Evolutionary conservation across 2,329 filamentous ascomycete species (phyloP), one percentile per base, ranked within the genome.

Genomic region (Botrytis aclada): DNA sequence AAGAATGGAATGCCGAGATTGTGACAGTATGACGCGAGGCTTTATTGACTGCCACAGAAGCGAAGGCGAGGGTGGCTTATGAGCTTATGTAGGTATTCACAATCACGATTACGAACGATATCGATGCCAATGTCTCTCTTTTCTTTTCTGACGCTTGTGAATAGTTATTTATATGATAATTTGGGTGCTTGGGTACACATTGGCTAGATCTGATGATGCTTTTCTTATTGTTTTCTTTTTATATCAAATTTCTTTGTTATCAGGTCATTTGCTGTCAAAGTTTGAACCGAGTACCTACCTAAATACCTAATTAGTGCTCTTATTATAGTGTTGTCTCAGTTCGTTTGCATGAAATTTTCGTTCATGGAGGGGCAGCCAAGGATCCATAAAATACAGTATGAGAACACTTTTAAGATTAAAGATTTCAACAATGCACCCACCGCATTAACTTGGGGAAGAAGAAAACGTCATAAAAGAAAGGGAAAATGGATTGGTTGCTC

Each of bases 21-120:
- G 64, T 25, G 45, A 67, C 39, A 54, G 34, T 67, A 74, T 71
- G 72, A 75, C 45, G 72, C 73, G 69, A 70, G 71, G 71, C 72
- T 72, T 51, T 60, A 71, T 39, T 34, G 25, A 47, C 18, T 47
- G 29, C 16, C 22, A 34, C 16, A 22, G 20, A 29, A 29, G 29
- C n/a, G 62, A 64, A 64, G 51, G 62, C 62, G 62, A 64, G n/a
- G 62, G 62, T 22, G n/a, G 41, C 29, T 64, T 14, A 29, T 63
- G 5, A 10, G 25, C 34, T 62, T 62, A 16, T 12, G 58, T 4
- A 61, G 12, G 14, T 43, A 29, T 43, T 54, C n/a, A 56, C 51
- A 56, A 56, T 56, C 51, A 56, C 51, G n/a, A 56, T 32, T 18
- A 29, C 51, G 14, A 32, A 56, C 51, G 51, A 32, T 56, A 18